Base-by-base conservation (phyloP, 1,139 yeast genomes). In the Diutina sp. region DNA sequence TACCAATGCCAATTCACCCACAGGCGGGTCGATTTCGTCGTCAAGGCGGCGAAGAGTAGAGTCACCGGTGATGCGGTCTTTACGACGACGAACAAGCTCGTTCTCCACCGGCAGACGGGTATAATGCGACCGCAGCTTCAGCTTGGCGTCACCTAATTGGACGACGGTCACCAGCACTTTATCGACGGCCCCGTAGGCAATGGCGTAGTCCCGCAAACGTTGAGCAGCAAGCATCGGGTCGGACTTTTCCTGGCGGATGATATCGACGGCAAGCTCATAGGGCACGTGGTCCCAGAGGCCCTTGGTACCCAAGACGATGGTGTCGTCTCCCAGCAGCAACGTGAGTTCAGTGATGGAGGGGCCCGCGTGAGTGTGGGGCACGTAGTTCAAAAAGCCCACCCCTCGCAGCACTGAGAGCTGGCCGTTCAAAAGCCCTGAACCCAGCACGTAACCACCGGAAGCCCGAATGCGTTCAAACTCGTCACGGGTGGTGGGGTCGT, bases 221-320 rank as follows among this genome's bases (percentile, higher is more conserved):
- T 90, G 96, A 0, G 99, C 98, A 0, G 98, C 97, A 44, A 85
- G 69, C 85, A 90, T 87, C 3, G 97, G 95, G 62, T 90, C 90
- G 21, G 83, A 84, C 62, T 84, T 83, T 64, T 87, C 90, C 62
- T 87, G 88, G 59, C 97, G 79, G 28, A 91, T 86, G 57, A 93
- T 84, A 68, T 93, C 99, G 50, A 93, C 96, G 0, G 96, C 97
- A 32, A 89, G 78, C 65, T 90, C 96, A 62, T 83, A 84, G 4
- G 91, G 80, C 60, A 95, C 80, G 64, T 77, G 83, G 60, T 90
- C 93, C 97, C 98, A 93, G 56, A 93, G 71, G 57, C 85, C 87
- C 60, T 82, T 83, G 3, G 95, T 85, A 6, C 95, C 98, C 62
- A 93, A 72, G n/a, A 95, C 87, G 51, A 93, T 72, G 78, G 88